phyloP scores from a whole-genome alignment of 441 rosid species.

The Cnidoscolus chayamansa region DNA sequence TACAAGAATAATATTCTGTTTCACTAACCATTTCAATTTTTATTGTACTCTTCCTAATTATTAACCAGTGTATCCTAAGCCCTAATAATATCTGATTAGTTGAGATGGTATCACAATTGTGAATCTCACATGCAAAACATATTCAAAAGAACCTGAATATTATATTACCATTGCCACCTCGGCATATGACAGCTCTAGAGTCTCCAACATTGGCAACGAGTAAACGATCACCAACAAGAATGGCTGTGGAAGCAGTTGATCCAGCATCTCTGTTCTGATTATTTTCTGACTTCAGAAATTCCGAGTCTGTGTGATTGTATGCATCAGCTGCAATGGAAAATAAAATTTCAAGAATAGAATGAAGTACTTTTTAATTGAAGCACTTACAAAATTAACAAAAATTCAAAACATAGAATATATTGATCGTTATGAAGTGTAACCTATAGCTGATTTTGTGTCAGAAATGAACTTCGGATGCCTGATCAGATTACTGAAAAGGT shows the following conservation, averaged over 20 bases:
- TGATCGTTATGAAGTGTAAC: conserved; percentile 32
- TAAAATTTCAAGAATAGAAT: conserved; percentile 15
- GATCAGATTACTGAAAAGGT: conserved; percentile 92
- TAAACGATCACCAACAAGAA: conserved; percentile 89
- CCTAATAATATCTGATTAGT: background rate
- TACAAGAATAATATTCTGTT: background rate
- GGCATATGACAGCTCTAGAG: conserved; percentile 96
- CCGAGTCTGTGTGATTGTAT: conserved; percentile 85
- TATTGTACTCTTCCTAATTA: background rate
- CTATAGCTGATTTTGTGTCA: conserved; percentile 90
- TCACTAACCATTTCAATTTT: background rate
- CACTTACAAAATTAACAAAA: background rate
- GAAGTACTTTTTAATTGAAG: conserved; percentile 17
- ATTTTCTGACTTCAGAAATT: conserved; percentile 85
- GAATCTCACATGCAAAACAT: background rate
- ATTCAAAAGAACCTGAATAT: background rate
- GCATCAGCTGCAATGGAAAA: conserved; percentile 64
- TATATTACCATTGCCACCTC: conserved; percentile 83
- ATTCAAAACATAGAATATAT: background rate
- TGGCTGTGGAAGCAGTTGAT: conserved; percentile 98
- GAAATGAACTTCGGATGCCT: conserved; percentile 94
- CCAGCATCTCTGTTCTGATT: conserved; percentile 97
- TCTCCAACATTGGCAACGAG: conserved; percentile 99
- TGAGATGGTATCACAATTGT: background rate
- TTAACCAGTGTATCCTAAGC: background rate